phyloP scores from a whole-genome alignment of 2,329 filamentous ascomycete species.

The Aspergillus luchuensis region DNA sequence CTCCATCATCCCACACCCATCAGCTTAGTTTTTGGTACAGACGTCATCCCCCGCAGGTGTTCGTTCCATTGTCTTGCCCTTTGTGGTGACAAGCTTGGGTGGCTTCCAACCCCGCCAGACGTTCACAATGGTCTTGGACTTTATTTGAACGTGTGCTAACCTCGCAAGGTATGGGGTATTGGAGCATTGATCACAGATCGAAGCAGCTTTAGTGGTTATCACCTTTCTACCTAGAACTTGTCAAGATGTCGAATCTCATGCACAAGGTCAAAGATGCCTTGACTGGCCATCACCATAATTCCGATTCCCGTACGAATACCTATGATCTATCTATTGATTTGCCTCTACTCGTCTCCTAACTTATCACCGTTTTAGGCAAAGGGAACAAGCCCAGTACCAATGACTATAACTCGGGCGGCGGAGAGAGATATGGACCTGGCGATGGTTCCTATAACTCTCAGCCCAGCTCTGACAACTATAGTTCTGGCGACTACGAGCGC shows the following conservation, averaged over 20 bases:
- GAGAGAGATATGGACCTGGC: conserved; percentile 45
- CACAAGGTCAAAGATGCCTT: conserved; percentile 54
- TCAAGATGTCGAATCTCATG: conserved; percentile 48
- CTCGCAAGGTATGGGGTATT: background rate
- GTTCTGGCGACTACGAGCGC: conserved; percentile 39
- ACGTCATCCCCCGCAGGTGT: background rate
- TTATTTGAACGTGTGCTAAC: background rate
- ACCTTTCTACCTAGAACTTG: background rate
- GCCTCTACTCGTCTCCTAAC: background rate
- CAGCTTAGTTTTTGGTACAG: background rate
- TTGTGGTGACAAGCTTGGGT: background rate
- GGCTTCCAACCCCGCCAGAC: background rate
- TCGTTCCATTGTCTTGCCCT: background rate
- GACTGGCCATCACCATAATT: conserved; percentile 32
- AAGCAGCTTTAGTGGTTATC: no score
- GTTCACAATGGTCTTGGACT: background rate
- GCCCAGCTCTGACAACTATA: conserved; percentile 11
- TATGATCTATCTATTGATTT: background rate
- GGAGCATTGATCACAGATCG: background rate
- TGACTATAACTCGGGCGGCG: conserved; percentile 14
- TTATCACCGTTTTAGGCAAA: conserved; percentile 5
- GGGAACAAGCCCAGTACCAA: conserved; percentile 25
- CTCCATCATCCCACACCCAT: background rate
- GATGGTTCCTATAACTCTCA: conserved; percentile 40
- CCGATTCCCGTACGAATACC: conserved; percentile 15